Conservation (phyloP, 345 rosid genomes). For the Mangifera indica region DNA sequence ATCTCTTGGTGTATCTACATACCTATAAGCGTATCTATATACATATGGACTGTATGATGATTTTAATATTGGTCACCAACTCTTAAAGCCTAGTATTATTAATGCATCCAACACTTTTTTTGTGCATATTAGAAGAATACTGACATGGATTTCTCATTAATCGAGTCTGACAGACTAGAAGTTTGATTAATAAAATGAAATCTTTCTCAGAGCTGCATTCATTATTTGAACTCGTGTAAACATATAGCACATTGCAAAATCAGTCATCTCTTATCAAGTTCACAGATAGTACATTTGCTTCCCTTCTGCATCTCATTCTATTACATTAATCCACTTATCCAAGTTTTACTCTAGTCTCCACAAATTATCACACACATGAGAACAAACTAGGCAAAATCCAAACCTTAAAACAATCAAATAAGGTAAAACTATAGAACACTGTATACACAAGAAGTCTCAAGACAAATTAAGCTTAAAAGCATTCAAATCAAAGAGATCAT, state of each 20-base stretch:
- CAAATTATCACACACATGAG: neutral
- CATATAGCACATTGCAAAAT: neutral
- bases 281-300: neutral
- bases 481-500: slow-evolving; percentile 4
- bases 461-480: neutral
- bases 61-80: no score
- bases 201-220: neutral
- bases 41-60: no score
- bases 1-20: no score
- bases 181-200: no score
- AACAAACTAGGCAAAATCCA: slow-evolving; percentile 8
- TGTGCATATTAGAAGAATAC: no score
- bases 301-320: neutral
- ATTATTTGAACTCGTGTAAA: neutral
- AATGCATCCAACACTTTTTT: no score
- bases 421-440: neutral
- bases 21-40: no score
- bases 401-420: neutral
- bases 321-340: neutral
- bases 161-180: no score
- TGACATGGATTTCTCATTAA: no score
- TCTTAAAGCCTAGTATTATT: no score
- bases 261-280: neutral
- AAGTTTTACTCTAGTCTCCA: neutral
- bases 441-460: neutral